These are phyloP conservation scores for Scutellaria galericulata DNA, from an alignment of 257 asterid species.

Conservation along the genomic window DNA sequence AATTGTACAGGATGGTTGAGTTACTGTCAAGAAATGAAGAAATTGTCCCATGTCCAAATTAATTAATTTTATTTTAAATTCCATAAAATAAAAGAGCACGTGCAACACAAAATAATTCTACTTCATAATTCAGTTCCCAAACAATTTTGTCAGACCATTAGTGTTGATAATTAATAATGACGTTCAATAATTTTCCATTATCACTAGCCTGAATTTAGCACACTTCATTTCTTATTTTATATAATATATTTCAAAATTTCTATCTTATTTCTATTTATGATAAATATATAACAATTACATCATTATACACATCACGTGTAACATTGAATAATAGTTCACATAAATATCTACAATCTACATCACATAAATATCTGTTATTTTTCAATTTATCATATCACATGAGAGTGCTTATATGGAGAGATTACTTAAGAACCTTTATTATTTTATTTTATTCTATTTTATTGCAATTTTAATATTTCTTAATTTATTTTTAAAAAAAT, in stretches of 20 bases:
- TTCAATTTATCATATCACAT: too few relatives aligned
- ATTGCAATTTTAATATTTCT: too few relatives aligned
- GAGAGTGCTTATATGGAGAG: too few relatives aligned
- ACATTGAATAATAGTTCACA: too few relatives aligned
- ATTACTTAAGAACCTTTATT: too few relatives aligned
- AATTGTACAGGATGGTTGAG: slow-evolving; percentile 32
- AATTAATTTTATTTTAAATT: slow-evolving; percentile 4
- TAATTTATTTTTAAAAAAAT: too few relatives aligned
- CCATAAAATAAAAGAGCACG: slow-evolving; percentile 31
- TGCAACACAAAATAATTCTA: slow-evolving; percentile 27
- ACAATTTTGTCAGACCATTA: slow-evolving; percentile 35
- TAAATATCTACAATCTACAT: too few relatives aligned
- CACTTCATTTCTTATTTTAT: not conserved
- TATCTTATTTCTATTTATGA: too few relatives aligned
- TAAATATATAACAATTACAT: too few relatives aligned
- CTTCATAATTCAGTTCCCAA: slow-evolving; percentile 33
- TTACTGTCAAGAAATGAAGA: slow-evolving; percentile 23
- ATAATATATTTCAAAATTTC: not conserved
- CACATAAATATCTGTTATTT: too few relatives aligned
- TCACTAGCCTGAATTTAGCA: slow-evolving; percentile 30
- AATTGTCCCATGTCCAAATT: slow-evolving; percentile 24
- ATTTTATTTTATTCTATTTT: too few relatives aligned
- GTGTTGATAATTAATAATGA: slow-evolving; percentile 20
- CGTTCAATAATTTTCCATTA: slow-evolving; percentile 31
- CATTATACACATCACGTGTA: too few relatives aligned